Conservation (phyloP, 176 grass and related monocot species). For the Zea mays region DNA sequence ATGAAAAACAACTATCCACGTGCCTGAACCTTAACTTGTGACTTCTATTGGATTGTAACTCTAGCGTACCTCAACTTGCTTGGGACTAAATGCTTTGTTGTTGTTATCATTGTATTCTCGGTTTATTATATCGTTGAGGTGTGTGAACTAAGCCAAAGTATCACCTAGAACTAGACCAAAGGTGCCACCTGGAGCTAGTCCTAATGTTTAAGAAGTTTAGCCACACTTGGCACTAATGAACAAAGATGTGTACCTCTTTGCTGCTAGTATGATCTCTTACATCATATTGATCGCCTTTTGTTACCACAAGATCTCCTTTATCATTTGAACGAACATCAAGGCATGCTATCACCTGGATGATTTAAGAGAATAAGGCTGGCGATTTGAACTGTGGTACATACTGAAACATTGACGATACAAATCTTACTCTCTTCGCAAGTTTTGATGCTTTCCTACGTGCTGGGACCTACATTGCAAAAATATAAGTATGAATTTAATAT, state of each 20-base stretch:
- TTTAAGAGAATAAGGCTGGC: constrained; percentile 31
- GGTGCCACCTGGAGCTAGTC: constrained; percentile 18
- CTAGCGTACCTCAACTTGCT: too few species aligned
- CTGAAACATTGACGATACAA: constrained; percentile 1
- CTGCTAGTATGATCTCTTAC: constrained; percentile 83
- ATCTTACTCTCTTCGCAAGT: constrained; percentile 94
- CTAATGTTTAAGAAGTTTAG: constrained; percentile 19
- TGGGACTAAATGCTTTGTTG: too few species aligned
- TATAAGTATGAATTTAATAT: constrained; percentile 11
- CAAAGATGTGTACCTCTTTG: constrained; percentile 63
- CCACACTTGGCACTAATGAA: not conserved
- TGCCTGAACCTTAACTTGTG: too few species aligned
- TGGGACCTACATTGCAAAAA: constrained; percentile 46
- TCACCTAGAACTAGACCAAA: not conserved
- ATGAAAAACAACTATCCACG: too few species aligned
- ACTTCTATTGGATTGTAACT: too few species aligned
- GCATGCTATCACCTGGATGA: constrained; percentile 82
- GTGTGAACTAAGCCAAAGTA: constrained; percentile 15
- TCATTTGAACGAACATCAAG: constrained; percentile 99
- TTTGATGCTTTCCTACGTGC: constrained; percentile 76
- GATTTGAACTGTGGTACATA: not conserved
- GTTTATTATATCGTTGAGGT: constrained; percentile 12
- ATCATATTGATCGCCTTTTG: constrained; percentile 98
- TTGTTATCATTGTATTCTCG: not conserved
- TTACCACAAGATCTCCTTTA: constrained; percentile 96